A percentile compares a stretch with the other conserved stretches of the same genome.
Conservation (phyloP, 345 rosid genomes). For the Cardamine occulta region DNA sequence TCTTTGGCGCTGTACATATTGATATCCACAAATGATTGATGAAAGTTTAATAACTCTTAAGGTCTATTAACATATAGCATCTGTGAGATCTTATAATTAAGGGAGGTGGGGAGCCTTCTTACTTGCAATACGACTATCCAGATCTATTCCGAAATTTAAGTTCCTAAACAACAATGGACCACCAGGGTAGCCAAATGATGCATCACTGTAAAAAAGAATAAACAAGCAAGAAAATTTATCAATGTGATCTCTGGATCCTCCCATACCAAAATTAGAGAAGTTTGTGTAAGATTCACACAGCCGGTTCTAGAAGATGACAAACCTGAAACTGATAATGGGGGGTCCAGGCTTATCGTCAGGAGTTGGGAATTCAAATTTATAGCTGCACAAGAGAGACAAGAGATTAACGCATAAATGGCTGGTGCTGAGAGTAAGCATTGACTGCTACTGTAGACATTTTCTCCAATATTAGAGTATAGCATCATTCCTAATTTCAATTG, state of each 20-base stretch:
- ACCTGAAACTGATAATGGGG: slow-evolving; percentile 99
- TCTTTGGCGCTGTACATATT: slow-evolving; percentile 13
- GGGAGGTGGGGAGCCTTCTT: slow-evolving; percentile 46
- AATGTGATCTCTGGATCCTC: slow-evolving; percentile 12
- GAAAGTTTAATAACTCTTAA: neutral
- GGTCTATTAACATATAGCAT: slow-evolving; percentile 4
- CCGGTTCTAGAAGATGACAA: slow-evolving; percentile 40
- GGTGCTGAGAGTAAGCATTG: slow-evolving; percentile 14
- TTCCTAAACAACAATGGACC: slow-evolving; percentile 87
- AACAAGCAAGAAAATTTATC: slow-evolving; percentile 18
- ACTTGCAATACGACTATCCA: slow-evolving; percentile 98
- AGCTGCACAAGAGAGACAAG: slow-evolving; percentile 60
- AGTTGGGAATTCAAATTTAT: slow-evolving; percentile 98
- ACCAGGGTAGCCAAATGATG: slow-evolving; percentile 97
- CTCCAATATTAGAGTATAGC: slow-evolving; percentile 17
- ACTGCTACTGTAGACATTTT: slow-evolving; percentile 6
- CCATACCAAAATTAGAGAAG: slow-evolving; percentile 13
- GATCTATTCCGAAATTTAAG: slow-evolving; percentile 96
- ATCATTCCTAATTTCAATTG: slow-evolving; percentile 7
- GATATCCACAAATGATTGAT: slow-evolving; percentile 14
- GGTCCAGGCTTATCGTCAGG: slow-evolving; percentile 98
- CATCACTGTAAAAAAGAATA: slow-evolving; percentile 68
- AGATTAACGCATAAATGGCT: slow-evolving; percentile 2
- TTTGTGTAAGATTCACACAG: slow-evolving; percentile 20
- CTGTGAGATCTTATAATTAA: slow-evolving; percentile 1